These are phyloP conservation scores for Beauveria asiatica DNA, from an alignment of 2,329 filamentous ascomycete species.

Conservation along the genomic window DNA sequence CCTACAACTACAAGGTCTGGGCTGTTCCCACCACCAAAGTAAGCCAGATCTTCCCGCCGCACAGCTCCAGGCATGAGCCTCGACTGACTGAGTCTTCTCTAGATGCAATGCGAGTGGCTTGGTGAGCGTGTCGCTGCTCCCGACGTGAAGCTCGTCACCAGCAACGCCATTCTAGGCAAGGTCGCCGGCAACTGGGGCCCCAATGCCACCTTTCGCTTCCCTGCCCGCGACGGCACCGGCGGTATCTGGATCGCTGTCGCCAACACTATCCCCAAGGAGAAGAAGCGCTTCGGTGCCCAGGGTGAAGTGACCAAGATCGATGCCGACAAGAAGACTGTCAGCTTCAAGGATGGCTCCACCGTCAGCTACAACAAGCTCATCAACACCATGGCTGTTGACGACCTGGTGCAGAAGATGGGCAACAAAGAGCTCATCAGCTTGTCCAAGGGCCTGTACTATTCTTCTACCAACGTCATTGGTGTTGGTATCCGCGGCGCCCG, in stretches of 20 bases:
- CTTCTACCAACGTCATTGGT: conserved; percentile 92
- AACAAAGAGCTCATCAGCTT: conserved; percentile 75
- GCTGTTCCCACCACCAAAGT: conserved; percentile 96
- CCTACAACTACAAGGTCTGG: conserved; percentile 99
- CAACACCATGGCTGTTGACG: conserved; percentile 93
- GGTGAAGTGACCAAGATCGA: conserved; percentile 82
- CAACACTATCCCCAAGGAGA: conserved; percentile 84
- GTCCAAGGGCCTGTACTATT: conserved; percentile 92
- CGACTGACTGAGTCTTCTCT: conserved; percentile 12
- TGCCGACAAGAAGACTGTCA: conserved; percentile 74
- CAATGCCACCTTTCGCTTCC: conserved; percentile 97
- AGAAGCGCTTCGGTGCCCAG: conserved; percentile 80
- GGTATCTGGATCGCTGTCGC: conserved; percentile 98
- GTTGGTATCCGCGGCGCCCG: conserved; percentile 87
- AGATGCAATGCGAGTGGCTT: conserved; percentile 99
- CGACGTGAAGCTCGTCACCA: conserved; percentile 86
- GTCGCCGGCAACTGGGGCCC: conserved; percentile 96
- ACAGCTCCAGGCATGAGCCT: neutral
- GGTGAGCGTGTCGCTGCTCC: conserved; percentile 97
- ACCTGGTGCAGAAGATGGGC: conserved; percentile 77
- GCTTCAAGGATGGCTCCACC: conserved; percentile 74
- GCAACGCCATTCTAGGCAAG: conserved; percentile 94
- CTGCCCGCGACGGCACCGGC: conserved; percentile 87
- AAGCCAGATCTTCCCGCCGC: conserved; percentile 23
- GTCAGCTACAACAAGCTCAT: conserved; percentile 85